Conservation (phyloP, 495 filamentous ascomycete species). For the Podospora comata region DNA sequence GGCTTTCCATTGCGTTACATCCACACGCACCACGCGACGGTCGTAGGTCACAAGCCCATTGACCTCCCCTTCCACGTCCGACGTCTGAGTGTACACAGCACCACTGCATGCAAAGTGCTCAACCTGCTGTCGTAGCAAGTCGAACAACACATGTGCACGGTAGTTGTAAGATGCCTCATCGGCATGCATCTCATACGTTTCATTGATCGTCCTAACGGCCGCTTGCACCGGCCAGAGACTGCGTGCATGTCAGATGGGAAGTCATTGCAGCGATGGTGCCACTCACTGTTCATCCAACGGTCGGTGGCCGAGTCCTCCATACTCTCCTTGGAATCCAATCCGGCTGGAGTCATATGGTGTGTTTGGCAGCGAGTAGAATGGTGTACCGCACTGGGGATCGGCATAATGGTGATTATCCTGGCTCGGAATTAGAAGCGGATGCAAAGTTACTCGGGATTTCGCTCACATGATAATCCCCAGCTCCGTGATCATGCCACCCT, state of each 20-base stretch:
- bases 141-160: constrained; percentile 51
- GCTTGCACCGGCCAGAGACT: constrained; percentile 55
- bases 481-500: constrained; percentile 61
- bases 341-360: constrained; percentile 57
- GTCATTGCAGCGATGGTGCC: constrained; percentile 19
- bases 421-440: neutral
- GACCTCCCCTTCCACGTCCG: constrained; percentile 71
- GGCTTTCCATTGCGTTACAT: constrained; percentile 55
- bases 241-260: constrained; percentile 28
- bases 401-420: constrained; percentile 71
- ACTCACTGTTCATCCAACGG: constrained; percentile 50
- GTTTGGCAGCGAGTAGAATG: constrained; percentile 55
- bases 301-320: constrained; percentile 62
- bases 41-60: constrained; percentile 69
- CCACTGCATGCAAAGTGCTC: constrained; percentile 56
- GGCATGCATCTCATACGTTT: constrained; percentile 63
- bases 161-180: constrained; percentile 62
- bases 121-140: constrained; percentile 57
- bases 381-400: constrained; percentile 66
- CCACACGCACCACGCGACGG: constrained; percentile 51
- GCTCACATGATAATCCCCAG: constrained; percentile 52
- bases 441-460: neutral
- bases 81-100: constrained; percentile 64
- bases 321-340: constrained; percentile 67
- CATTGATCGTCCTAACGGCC: constrained; percentile 55